Conservation (phyloP, 257 asterid species). For the Lavandula angustifolia region DNA sequence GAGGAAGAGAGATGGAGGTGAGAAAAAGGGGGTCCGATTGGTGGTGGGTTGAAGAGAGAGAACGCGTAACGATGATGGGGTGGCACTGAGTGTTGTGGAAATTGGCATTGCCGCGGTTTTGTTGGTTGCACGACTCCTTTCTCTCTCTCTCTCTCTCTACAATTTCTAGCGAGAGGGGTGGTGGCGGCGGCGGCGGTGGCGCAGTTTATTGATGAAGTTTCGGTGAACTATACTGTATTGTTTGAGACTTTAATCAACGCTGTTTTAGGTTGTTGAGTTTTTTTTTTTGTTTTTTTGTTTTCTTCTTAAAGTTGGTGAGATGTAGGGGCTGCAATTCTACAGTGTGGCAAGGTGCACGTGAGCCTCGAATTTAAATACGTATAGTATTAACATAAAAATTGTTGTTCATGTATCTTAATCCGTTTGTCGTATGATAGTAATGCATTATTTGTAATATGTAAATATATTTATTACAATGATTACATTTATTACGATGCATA, state of each 20-base stretch:
- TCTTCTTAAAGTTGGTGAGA: slow-evolving; percentile 17
- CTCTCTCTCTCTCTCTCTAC: not conserved
- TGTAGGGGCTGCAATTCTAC: slow-evolving; percentile 2
- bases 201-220: not conserved
- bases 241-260: not conserved
- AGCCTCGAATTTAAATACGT: not conserved
- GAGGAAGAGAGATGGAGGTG: slow-evolving; percentile 30
- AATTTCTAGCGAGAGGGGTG: not conserved
- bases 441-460: too few relatives aligned
- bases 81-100: slow-evolving; percentile 35
- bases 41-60: slow-evolving; percentile 27
- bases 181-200: slow-evolving; percentile 8
- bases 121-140: slow-evolving; percentile 16
- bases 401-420: too few relatives aligned
- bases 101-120: slow-evolving; percentile 35
- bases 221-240: not conserved
- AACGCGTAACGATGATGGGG: slow-evolving; percentile 27
- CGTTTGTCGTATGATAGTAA: too few relatives aligned
- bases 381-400: too few relatives aligned
- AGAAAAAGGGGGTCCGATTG: slow-evolving; percentile 17
- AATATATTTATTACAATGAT: too few relatives aligned
- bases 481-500: too few relatives aligned
- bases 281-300: too few relatives aligned
- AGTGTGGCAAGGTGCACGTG: slow-evolving; percentile 13
- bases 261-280: not conserved